Base-by-base conservation (phyloP, 176 grass and related monocot species). In the Panicum miliaceum region DNA sequence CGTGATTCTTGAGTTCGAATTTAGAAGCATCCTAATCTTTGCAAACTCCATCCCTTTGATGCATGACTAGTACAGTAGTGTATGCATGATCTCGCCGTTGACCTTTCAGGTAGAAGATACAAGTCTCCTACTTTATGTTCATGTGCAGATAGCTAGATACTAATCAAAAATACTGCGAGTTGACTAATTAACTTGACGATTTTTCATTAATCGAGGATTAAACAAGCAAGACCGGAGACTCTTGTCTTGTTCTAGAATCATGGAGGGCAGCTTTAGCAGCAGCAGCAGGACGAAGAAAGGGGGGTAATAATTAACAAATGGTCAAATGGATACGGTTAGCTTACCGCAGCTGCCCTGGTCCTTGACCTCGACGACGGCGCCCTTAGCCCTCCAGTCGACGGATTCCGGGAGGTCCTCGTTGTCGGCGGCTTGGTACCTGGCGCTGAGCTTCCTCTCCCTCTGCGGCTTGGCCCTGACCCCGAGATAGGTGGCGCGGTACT, bases 321-420 rank as follows among this genome's bases (percentile, higher is more conserved):
- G 29, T 2, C 57, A 45, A 32, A 52, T 74, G 29, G 50, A 75
- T 42, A 70, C 0, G 29, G 29, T 32, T 32, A 25, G 64, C 81
- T 92, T 22, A 97, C 94, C 94, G 61, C 94, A 97, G 51, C 94
- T 86, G 35, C 94, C 94, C 84, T 97, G 94, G 83, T 97, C 91
- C 86, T 97, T 97, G 64, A 97, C 27, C 18, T 66, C 87, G 0
- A 47, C 79, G 52, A 97, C 91, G 27, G 94, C 91, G 1, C 94
- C 94, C 75, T 90, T 90, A 7, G 57, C 38, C 88, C 87, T 90
- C 94, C 94, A 97, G 64, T 97, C 94, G 1, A 97, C 84, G 76
- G 85, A 79, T 23, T 92, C 87, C 1, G 94, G 94, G 52, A 97
- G 79, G 0, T 25, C 85, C 36, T 94, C 94, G 78, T 82, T 75